Conservation (phyloP, 2,329 filamentous ascomycete genomes). For the Neonectria ditissima region DNA sequence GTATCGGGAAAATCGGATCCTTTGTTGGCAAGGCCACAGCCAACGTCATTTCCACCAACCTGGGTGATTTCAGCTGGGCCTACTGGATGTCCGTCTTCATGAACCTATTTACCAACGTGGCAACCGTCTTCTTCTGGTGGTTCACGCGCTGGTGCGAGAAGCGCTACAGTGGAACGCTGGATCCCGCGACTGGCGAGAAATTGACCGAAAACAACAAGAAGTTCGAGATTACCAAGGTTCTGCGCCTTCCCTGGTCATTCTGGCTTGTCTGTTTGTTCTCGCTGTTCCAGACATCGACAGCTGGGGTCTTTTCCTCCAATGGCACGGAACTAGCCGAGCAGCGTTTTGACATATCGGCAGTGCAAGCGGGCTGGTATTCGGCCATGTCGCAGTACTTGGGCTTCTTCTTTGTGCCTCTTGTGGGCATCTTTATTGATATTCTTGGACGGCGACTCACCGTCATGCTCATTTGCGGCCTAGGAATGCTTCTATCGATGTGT, state of each 20-base stretch:
- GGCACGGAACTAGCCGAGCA: slow-evolving; percentile 71
- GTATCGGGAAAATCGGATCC: slow-evolving; percentile 69
- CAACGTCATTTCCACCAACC: slow-evolving; percentile 68
- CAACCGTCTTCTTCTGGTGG: slow-evolving; percentile 65
- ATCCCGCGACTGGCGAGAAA: slow-evolving; percentile 68
- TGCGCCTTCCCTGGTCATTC: slow-evolving; percentile 69
- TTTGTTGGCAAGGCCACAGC: slow-evolving; percentile 71
- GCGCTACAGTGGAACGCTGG: slow-evolving; percentile 59
- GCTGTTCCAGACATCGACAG: slow-evolving; percentile 68
- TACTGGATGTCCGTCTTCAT: slow-evolving; percentile 73
- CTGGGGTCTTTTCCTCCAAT: slow-evolving; percentile 66
- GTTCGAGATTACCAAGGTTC: slow-evolving; percentile 66
- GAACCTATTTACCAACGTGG: slow-evolving; percentile 71
- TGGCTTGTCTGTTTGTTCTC: slow-evolving; percentile 68
- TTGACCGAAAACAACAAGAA: slow-evolving; percentile 71
- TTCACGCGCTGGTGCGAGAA: slow-evolving; percentile 65
- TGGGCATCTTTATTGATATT: slow-evolving; percentile 68
- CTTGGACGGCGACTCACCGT: slow-evolving; percentile 67
- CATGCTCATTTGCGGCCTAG: slow-evolving; percentile 62
- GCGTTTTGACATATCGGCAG: slow-evolving; percentile 65
- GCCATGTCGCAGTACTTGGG: slow-evolving; percentile 65
- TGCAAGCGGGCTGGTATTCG: slow-evolving; percentile 71
- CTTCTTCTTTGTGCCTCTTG: slow-evolving; percentile 68
- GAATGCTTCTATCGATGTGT: slow-evolving; percentile 65
- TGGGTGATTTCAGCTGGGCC: slow-evolving; percentile 71